These are phyloP conservation scores for Calocera viscosa DNA, from an alignment of 768 basidiomycete genomes.

Conservation along the genomic window DNA sequence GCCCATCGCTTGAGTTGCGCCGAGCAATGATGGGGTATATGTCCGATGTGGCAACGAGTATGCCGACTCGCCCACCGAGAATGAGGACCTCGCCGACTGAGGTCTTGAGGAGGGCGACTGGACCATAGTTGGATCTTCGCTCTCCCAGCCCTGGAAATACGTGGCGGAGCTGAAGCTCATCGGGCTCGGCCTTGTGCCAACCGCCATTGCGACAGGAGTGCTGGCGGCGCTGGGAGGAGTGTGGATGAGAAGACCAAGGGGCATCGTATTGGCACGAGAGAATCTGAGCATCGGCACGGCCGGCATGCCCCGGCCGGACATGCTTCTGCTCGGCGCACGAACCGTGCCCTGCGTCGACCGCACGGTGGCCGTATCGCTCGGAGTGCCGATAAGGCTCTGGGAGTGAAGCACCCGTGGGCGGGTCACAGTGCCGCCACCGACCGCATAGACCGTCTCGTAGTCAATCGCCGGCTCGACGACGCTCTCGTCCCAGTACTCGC, in stretches of 20 bases:
- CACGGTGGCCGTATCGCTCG: slow-evolving; percentile 26
- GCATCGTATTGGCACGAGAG: slow-evolving; percentile 37
- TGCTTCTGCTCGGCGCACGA: slow-evolving; percentile 22
- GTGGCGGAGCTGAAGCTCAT: not conserved
- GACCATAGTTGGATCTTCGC: not conserved
- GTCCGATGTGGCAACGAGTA: slow-evolving; percentile 5
- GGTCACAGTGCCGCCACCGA: slow-evolving; percentile 78
- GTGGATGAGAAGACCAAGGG: slow-evolving; percentile 36
- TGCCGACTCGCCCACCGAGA: not conserved
- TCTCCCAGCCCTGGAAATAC: not conserved
- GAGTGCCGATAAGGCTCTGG: slow-evolving; percentile 57
- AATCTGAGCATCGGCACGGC: slow-evolving; percentile 40
- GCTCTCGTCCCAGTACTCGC: slow-evolving; percentile 48
- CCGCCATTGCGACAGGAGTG: slow-evolving; percentile 2
- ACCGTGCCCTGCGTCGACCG: slow-evolving; percentile 16
- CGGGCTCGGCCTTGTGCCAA: not conserved
- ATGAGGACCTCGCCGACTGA: not conserved
- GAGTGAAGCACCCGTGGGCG: slow-evolving; percentile 77
- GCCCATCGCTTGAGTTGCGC: not conserved
- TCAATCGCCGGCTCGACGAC: slow-evolving; percentile 41
- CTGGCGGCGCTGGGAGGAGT: slow-evolving; percentile 15
- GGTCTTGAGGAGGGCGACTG: not conserved
- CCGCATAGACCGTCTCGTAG: slow-evolving; percentile 81
- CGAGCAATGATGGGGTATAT: slow-evolving; percentile 6
- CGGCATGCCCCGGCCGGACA: slow-evolving; percentile 32